A percentile compares a stretch with the other conserved stretches of the same genome.
Conservation (phyloP, 345 rosid species). For the Citrus inodora region DNA sequence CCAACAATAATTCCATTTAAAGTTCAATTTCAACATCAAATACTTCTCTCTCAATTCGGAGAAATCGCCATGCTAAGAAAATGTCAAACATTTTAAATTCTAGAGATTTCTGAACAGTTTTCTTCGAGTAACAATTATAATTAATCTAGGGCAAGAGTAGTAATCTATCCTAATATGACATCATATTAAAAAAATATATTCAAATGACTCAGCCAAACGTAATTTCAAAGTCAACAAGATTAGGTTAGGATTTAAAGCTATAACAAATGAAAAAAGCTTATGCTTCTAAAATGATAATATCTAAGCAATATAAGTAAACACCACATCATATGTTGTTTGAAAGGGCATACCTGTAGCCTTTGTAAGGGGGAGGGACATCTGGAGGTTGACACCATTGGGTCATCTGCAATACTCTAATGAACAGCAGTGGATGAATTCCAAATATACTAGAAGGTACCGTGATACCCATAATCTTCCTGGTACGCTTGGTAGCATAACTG, state of each 20-base stretch:
- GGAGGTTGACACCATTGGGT: constrained; percentile 74
- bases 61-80: not conserved
- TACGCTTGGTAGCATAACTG: constrained; percentile 89
- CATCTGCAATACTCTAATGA: constrained; percentile 84
- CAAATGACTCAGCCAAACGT: not conserved
- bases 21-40: not conserved
- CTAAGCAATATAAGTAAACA: not conserved
- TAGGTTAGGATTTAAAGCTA: not conserved
- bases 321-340: not conserved
- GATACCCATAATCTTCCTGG: constrained; percentile 55
- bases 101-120: not conserved
- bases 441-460: constrained; percentile 74
- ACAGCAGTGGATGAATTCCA: constrained; percentile 83
- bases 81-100: not conserved
- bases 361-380: constrained; percentile 66
- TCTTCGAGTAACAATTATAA: not conserved
- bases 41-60: not conserved
- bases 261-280: not conserved
- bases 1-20: not conserved
- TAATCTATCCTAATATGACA: not conserved
- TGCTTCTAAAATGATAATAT: no score
- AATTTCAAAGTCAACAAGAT: constrained; percentile 3
- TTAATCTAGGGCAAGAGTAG: not conserved
- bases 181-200: not conserved
- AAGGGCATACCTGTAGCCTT: constrained; percentile 71